Percentiles rank a stretch among this genome's conserved stretches.
These are phyloP conservation scores for Prinsepia uniflora DNA, from an alignment of 306 rosid species.

Conservation along the genomic window DNA sequence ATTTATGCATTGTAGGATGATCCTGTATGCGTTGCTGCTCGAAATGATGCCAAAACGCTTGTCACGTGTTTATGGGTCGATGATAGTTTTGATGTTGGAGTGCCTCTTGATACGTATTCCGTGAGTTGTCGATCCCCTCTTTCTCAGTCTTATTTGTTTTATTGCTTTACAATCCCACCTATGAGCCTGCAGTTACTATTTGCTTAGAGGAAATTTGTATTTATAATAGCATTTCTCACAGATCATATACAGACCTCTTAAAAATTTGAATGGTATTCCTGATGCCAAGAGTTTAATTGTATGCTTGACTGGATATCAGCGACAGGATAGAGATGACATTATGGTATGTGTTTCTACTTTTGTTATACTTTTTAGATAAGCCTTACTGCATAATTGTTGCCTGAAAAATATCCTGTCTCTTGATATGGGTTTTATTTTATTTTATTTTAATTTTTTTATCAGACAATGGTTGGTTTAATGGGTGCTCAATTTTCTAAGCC, in stretches of 20 bases:
- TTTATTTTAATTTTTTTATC: slow-evolving; percentile 13
- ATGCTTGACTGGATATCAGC: slow-evolving; percentile 91
- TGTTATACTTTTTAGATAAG: neutral
- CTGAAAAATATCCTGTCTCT: neutral
- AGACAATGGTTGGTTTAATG: slow-evolving; percentile 83
- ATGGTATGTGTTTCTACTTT: slow-evolving; percentile 47
- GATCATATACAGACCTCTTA: slow-evolving; percentile 79
- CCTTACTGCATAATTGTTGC: slow-evolving; percentile 8
- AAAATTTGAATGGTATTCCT: slow-evolving; percentile 64
- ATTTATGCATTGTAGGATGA: slow-evolving; percentile 49
- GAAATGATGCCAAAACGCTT: slow-evolving; percentile 61
- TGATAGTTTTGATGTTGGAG: slow-evolving; percentile 69
- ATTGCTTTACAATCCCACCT: neutral
- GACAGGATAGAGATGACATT: slow-evolving; percentile 89
- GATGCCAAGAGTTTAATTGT: slow-evolving; percentile 58
- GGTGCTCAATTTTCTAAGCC: slow-evolving; percentile 90
- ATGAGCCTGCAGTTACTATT: neutral
- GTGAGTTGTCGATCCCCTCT: slow-evolving; percentile 38
- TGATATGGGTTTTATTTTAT: neutral
- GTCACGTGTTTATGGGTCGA: slow-evolving; percentile 86
- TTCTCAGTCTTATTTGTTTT: neutral
- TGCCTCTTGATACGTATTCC: slow-evolving; percentile 50
- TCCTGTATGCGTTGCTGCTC: slow-evolving; percentile 71
- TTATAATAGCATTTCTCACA: slow-evolving; percentile 27
- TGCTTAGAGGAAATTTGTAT: neutral